These are phyloP conservation scores for Cystobasidium pallidum DNA, from an alignment of 1,284 basidiomycete genomes.

Conservation along the genomic window DNA sequence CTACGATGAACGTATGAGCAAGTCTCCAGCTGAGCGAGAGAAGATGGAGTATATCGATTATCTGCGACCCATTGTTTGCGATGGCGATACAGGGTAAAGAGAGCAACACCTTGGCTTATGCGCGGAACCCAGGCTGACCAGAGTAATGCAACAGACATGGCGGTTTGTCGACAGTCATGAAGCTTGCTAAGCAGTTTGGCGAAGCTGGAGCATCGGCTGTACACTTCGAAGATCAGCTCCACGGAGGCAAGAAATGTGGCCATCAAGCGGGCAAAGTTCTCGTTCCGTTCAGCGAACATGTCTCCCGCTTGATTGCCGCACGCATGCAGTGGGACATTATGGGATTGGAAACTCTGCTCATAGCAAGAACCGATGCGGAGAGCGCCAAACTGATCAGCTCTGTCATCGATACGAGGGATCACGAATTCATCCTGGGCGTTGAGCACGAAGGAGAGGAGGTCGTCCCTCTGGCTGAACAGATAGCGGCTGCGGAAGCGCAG, in stretches of 20 bases:
- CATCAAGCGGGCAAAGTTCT: slow-evolving; percentile 92
- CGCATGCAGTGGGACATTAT: slow-evolving; percentile 87
- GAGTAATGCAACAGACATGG: slow-evolving; percentile 67
- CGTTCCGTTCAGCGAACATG: slow-evolving; percentile 82
- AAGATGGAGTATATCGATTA: slow-evolving; percentile 77
- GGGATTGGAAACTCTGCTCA: slow-evolving; percentile 81
- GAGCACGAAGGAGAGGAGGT: slow-evolving; percentile 63
- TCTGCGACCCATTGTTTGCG: slow-evolving; percentile 88
- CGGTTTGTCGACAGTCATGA: slow-evolving; percentile 94
- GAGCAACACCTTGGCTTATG: not conserved
- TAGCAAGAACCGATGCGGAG: slow-evolving; percentile 90
- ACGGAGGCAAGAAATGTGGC: slow-evolving; percentile 91
- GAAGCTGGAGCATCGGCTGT: slow-evolving; percentile 87
- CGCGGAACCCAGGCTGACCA: not conserved
- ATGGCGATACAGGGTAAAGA: slow-evolving; percentile 85
- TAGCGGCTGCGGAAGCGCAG: slow-evolving; percentile 71
- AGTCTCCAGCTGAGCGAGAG: slow-evolving; percentile 66
- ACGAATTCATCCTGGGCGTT: slow-evolving; percentile 70
- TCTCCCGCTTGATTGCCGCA: slow-evolving; percentile 77
- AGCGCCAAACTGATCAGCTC: slow-evolving; percentile 83
- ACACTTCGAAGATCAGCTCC: slow-evolving; percentile 88
- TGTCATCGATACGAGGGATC: slow-evolving; percentile 76
- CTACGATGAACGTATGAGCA: slow-evolving; percentile 77
- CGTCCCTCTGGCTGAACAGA: slow-evolving; percentile 71
- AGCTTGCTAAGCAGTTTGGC: slow-evolving; percentile 87